Evolutionary conservation across 495 filamentous ascomycete species (phyloP), one percentile per base, ranked within the genome.

Genomic region (Extremus antarcticus): DNA sequence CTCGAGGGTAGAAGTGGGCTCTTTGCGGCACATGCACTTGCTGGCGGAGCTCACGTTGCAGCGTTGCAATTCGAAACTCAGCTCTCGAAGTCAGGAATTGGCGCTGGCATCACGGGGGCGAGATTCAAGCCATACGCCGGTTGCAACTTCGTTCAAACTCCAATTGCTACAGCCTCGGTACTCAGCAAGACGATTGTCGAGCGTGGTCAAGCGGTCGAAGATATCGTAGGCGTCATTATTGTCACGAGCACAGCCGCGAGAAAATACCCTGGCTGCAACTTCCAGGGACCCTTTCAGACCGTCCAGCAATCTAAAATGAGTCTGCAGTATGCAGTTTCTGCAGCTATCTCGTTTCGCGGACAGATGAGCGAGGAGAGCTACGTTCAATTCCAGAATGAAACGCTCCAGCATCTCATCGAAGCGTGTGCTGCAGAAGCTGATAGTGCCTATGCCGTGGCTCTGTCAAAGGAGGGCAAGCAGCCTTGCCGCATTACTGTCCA

Each of bases 261-360:
- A 21, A 23, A 48, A 4, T 48, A 48, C 25, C 46, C 46, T 23
- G 46, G 46, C 7, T 48, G 46, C 17, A 21, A 48, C 46, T 24
- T 24, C 17, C 46, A 10, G 7, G 46, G 46, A 7, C 46, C 46
- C 9, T 48, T 48, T 21, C 7, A 10, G 3, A 48, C 3, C 8
- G 46, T 48, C 21, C 46, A 48, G 24, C 46, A 48, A 17, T 24
- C 46, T 21, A 48, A 48, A 21, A 48, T 48, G 46, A 25, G 10
- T 20, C 23, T 48, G 7, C 46, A 48, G 7, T 48, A 24, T 20
- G 46, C 13, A 11, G 46, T 48, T n/a, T n/a, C n/a, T n/a, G n/a
- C n/a, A n/a, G n/a, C n/a, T n/a, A n/a, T n/a, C n/a, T n/a, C n/a
- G n/a, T n/a, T n/a, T n/a, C n/a, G n/a, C n/a, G n/a, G n/a, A n/a